Conservation (phyloP, 306 rosid species). For the Luffa aegyptiaca region DNA sequence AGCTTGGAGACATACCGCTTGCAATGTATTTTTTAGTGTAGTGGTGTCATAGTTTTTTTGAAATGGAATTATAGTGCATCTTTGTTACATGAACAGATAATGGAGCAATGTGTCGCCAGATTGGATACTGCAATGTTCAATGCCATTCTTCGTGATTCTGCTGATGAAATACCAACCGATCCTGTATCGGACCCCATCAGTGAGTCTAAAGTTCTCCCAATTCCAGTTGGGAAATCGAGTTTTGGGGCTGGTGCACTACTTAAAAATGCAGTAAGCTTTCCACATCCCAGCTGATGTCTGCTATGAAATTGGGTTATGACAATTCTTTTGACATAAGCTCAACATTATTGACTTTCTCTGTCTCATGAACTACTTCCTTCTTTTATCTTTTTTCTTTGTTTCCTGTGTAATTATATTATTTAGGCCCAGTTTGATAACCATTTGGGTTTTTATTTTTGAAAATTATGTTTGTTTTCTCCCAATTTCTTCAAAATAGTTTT, state of each 20-base stretch:
- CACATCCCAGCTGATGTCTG: background rate
- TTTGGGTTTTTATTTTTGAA: too few species aligned
- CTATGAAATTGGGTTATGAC: background rate
- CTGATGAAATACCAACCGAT: slow-evolving; percentile 81
- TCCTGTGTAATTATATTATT: background rate
- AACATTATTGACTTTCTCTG: background rate
- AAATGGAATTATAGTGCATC: background rate
- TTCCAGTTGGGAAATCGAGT: slow-evolving; percentile 69
- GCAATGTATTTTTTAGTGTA: background rate
- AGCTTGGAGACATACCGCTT: background rate
- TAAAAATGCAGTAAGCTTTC: slow-evolving; percentile 70
- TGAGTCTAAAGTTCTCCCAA: slow-evolving; percentile 74
- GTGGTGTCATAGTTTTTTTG: background rate
- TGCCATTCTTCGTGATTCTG: slow-evolving; percentile 94
- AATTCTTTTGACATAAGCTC: background rate
- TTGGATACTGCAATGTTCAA: slow-evolving; percentile 97
- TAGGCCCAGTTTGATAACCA: too few species aligned
- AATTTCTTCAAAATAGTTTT: too few species aligned
- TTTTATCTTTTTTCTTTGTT: background rate
- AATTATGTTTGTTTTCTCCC: too few species aligned
- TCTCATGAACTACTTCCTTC: background rate
- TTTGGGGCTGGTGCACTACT: slow-evolving; percentile 93
- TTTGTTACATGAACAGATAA: slow-evolving; percentile 35
- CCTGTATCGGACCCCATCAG: slow-evolving; percentile 94
- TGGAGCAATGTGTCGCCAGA: slow-evolving; percentile 94